Conservation (phyloP, 2,329 filamentous ascomycete genomes). For the Herpotrichia juniperi region DNA sequence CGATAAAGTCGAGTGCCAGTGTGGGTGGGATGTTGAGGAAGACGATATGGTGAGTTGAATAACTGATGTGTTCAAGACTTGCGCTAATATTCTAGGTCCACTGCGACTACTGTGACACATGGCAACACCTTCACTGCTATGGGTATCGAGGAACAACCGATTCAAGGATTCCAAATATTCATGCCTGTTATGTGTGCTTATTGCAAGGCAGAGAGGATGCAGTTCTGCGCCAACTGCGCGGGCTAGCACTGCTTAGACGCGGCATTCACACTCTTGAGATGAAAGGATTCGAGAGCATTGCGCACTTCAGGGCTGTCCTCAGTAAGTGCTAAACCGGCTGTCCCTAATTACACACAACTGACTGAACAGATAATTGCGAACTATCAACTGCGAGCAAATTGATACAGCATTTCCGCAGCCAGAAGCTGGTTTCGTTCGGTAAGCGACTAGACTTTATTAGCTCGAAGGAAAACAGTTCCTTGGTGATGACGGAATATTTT, state of each 20-base stretch:
- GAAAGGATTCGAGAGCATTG: slow-evolving; percentile 18
- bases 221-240: slow-evolving; percentile 20
- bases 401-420: slow-evolving; percentile 15
- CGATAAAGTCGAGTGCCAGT: slow-evolving; percentile 48
- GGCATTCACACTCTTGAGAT: slow-evolving; percentile 22
- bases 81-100: slow-evolving; percentile 40
- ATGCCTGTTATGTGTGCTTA: slow-evolving; percentile 56
- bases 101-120: slow-evolving; percentile 52
- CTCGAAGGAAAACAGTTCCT: not conserved
- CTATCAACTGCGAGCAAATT: slow-evolving; percentile 17
- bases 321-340: slow-evolving; percentile 16
- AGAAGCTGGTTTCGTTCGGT: not conserved
- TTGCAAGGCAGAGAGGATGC: slow-evolving; percentile 28
- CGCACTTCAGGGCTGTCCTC: slow-evolving; percentile 19
- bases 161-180: slow-evolving; percentile 46
- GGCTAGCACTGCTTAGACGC: slow-evolving; percentile 21
- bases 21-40: slow-evolving; percentile 47
- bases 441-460: not conserved
- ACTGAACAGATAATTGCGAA: slow-evolving; percentile 20
- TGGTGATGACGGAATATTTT: slow-evolving; percentile 23
- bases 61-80: not conserved
- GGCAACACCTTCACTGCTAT: slow-evolving; percentile 56
- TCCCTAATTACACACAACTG: not conserved
- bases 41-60: slow-evolving; percentile 49
- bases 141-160: slow-evolving; percentile 49